Conservation (phyloP, 2,329 filamentous ascomycete genomes). For the Pseudocercospora macadamiae region DNA sequence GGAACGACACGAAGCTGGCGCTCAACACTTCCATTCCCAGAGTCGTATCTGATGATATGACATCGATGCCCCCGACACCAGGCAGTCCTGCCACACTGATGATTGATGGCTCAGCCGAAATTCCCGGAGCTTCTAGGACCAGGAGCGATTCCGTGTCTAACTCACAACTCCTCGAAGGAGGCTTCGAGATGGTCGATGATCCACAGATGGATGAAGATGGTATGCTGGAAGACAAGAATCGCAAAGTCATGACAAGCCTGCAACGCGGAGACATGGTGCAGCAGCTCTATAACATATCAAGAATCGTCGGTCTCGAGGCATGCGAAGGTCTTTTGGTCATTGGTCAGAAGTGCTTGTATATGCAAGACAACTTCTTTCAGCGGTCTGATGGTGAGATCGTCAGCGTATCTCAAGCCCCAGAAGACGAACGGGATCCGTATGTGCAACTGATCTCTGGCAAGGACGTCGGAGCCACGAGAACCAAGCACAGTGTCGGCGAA, state of each 20-base stretch:
- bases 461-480: conserved; percentile 62
- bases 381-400: conserved; percentile 94
- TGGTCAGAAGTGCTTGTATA: conserved; percentile 87
- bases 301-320: conserved; percentile 89
- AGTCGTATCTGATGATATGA: conserved; percentile 34
- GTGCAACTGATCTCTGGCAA: conserved; percentile 88
- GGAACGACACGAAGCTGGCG: conserved; percentile 40
- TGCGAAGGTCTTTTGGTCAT: conserved; percentile 92
- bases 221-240: conserved; percentile 90
- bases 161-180: conserved; percentile 69
- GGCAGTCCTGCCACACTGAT: conserved; percentile 10
- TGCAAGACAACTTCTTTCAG: conserved; percentile 96
- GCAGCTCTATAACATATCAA: conserved; percentile 91
- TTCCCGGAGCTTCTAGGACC: conserved; percentile 33
- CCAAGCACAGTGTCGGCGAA: conserved; percentile 55
- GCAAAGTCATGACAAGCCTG: conserved; percentile 93
- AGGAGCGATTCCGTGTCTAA: conserved; percentile 47
- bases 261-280: conserved; percentile 90
- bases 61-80: conserved; percentile 22
- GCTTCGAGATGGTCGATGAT: conserved; percentile 94
- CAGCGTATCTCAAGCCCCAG: conserved; percentile 89
- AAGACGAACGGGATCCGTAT: conserved; percentile 91
- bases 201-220: conserved; percentile 82
- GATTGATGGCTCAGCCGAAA: conserved; percentile 28
- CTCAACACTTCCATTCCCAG: conserved; percentile 36